Percentiles rank a stretch among this genome's conserved stretches.
These are phyloP conservation scores for Amanita polypyramis DNA, from an alignment of 768 basidiomycete genomes.

Conservation along the genomic window DNA sequence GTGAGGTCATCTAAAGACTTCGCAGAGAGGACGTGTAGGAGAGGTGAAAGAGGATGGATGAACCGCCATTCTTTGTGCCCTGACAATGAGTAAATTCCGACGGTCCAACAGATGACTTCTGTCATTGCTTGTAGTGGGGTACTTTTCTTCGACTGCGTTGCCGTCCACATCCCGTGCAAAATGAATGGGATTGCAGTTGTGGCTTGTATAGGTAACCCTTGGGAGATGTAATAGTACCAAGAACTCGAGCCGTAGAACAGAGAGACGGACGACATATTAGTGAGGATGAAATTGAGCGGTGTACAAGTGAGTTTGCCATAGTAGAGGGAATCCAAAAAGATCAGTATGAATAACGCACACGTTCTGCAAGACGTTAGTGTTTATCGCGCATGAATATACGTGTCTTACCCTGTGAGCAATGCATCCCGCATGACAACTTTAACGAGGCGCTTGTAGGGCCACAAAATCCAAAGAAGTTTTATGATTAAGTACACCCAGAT, in stretches of 20 bases:
- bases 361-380: constrained; percentile 13
- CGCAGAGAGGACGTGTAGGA: constrained; percentile 71
- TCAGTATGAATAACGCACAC: constrained; percentile 19
- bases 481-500: constrained; percentile 72
- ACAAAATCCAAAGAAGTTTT: constrained; percentile 45
- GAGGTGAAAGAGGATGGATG: constrained; percentile 81
- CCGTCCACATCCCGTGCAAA: constrained; percentile 44
- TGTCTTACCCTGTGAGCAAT: constrained; percentile 34
- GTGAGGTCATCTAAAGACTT: constrained; percentile 49
- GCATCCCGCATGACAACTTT: constrained; percentile 28
- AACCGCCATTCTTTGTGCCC: constrained; percentile 99
- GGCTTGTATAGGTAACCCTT: constrained; percentile 77
- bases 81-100: constrained; percentile 61
- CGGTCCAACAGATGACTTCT: constrained; percentile 46
- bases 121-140: constrained; percentile 33
- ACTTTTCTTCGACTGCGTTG: constrained; percentile 17
- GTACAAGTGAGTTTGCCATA: constrained; percentile 62
- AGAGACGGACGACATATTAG: constrained; percentile 80
- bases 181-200: constrained; percentile 66
- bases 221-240: constrained; percentile 85
- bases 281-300: constrained; percentile 69
- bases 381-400: not conserved
- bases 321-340: constrained; percentile 59
- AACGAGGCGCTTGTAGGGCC: constrained; percentile 21
- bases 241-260: constrained; percentile 84